Base-by-base conservation (phyloP, 257 asterid species). In the Solanum chmielewskii region DNA sequence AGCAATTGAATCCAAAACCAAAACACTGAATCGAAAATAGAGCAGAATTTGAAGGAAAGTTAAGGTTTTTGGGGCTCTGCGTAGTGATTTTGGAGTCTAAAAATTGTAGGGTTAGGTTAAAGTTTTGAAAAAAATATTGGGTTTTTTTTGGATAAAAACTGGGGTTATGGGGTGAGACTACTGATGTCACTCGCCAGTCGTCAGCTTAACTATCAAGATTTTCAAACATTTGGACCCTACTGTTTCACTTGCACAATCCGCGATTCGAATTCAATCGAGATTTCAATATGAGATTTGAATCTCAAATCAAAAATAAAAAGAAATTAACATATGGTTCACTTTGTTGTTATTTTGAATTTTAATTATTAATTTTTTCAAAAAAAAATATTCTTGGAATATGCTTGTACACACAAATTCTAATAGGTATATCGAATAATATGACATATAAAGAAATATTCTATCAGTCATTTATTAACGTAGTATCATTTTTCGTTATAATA, bases 181-280 rank as follows among this genome's bases (percentile, higher is more conserved):
- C 75, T 29, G 21, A 27, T 33, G 75, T 66, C 74, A 66, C 74
- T 27, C 35, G 33, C 35, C 9, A 11, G 35, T 64, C 69, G 69
- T 62, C 69, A 62, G 69, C 69, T 10, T 11, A 62, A 62, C 29
- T 56, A 3, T 56, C 23, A 23, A 62, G 15, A 62, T 62, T 62
- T n/a, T n/a, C n/a, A n/a, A 62, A n/a, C 69, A 62, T 23, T 23
- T 60, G 13, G 68, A 21, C 13, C 27, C 11, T 33, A 33, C 1
- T 5, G 35, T 33, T 33, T 33, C 35, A 33, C 35, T 33, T 33
- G 35, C 35, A 33, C 35, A 33, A 0, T 33, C 35, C 35, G 4
- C 62, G 0, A 52, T 7, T 0, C 4, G 0, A 52, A 52, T 52
- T 52, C 0, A 52, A 3, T 52, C 3, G 2, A 0, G 7, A 3